Evolutionary conservation across 1,284 basidiomycete species (phyloP), one percentile per base, ranked within the genome.

Genomic region (Schizophyllum commune): DNA sequence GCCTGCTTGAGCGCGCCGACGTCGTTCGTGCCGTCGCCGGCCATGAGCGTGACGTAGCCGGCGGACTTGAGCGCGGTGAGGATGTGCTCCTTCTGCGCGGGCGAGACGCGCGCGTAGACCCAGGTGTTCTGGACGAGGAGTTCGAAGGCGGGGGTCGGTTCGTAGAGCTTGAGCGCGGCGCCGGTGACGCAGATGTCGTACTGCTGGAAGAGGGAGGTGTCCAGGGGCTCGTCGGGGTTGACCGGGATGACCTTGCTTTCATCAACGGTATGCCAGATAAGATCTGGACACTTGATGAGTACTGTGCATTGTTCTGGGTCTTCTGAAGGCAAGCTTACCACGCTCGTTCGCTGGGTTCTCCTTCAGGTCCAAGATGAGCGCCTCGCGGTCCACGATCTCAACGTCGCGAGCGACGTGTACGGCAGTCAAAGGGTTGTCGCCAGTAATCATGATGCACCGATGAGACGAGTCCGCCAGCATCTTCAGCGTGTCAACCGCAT

Each of bases 61-160:
- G 96, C 84, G 13, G 82, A 81, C 72, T 94, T 93, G 61, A 98
- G 80, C 2, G 91, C 89, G 0, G 92, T 92, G 56, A 98, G 83
- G 73, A 98, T 96, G 72, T 84, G 84, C 73, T 98, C 95, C 76
- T 98, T 98, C 73, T 98, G 96, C 0, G 85, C 76, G 1, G 95
- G 95, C n/a, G 95, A 96, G 20, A 97, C 94, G 58, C 95, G 92
- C 21, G 95, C 95, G 68, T 98, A 98, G 60, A 98, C 95, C 92
- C 93, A 98, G 4, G 93, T 94, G 72, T 96, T 88, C 67, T 94
- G 89, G 8, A 96, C 89, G 55, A 98, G 87, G 63, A 84, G 81
- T 34, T 76, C 81, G 89, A 91, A 95, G 20, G 79, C 77, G 0
- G 85, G 79, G 61, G 74, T 77, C 22, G 76, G 70, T 67, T 90